Base-by-base conservation (phyloP, 192 early-diverging fungal species). In the Linnemannia hyalina region DNA sequence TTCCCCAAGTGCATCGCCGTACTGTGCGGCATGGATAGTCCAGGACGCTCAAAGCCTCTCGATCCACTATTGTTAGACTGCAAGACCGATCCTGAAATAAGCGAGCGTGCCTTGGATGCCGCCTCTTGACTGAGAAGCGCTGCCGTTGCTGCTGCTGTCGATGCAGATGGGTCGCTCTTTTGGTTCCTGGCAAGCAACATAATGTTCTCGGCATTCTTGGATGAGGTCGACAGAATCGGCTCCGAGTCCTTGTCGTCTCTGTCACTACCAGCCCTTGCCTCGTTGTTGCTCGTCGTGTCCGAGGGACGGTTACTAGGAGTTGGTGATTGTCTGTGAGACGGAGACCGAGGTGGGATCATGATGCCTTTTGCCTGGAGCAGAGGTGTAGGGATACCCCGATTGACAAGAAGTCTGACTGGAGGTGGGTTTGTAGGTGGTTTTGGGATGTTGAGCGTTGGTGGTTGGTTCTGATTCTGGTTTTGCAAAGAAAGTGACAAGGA, bases 351-450 rank as follows among this genome's bases (percentile, higher is more conserved):
- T 26, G 36, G 49, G 36, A 80, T 65, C 1, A 69, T 69, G 18
- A 71, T 54, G 11, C 69, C 70, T 76, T 47, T 23, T 1, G 69
- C 3, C 36, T 68, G 65, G 0, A 68, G 11, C 0, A 49, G 47
- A 11, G 70, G 38, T 0, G 76, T 68, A 6, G 49, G 9, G 13
- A 76, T 4, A 8, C 80, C 68, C 41, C 84, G 72, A 49, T 70
- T 86, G 11, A 41, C 80, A 6, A 86, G 65, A 5, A 86, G 54
- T 38, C 84, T 41, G 20, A 86, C 84, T 20, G 84, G 84, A 2
- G 84, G 84, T 23, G 84, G 84, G 35, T 68, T 86, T n/a, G 49
- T 23, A 9, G 84, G 84, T 11, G 84, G 84, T 22, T 80, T 86
- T 23, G 84, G 84, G 26, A 86, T 73, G 72, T 68, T 86, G 52